A percentile compares a stretch with the other conserved stretches of the same genome.
Conservation (phyloP, 768 basidiomycete species). For the Tephrocybe sp. region DNA sequence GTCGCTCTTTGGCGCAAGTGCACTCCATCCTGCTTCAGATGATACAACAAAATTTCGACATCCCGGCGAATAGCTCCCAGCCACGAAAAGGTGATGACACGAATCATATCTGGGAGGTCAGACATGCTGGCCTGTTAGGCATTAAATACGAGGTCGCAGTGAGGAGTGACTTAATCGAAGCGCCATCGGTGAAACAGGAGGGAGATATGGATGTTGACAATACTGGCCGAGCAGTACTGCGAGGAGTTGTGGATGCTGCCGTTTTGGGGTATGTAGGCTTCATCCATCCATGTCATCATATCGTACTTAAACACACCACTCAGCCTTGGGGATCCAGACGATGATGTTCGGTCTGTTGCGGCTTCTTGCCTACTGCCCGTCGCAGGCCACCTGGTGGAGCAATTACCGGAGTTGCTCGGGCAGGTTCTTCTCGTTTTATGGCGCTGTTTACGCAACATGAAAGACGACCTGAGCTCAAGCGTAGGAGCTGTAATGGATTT, state of each 20-base stretch:
- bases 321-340: conserved; percentile 87
- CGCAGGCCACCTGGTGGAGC: conserved; percentile 75
- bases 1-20: conserved; percentile 74
- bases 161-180: conserved; percentile 75
- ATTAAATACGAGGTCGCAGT: conserved; percentile 99
- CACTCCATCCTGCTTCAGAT: conserved; percentile 86
- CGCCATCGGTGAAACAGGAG: conserved; percentile 28
- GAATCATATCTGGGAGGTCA: conserved; percentile 90
- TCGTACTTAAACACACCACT: conserved; percentile 6
- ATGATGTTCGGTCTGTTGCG: conserved; percentile 95
- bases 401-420: conserved; percentile 69
- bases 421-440: conserved; percentile 83
- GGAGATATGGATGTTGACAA: conserved; percentile 37
- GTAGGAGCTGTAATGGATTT: conserved; percentile 98
- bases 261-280: conserved; percentile 72
- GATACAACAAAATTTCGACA: conserved; percentile 84
- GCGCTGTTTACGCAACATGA: conserved; percentile 89
- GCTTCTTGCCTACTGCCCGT: conserved; percentile 91
- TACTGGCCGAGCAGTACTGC: conserved; percentile 58
- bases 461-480: conserved; percentile 95
- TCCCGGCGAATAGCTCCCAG: conserved; percentile 35
- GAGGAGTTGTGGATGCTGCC: conserved; percentile 86
- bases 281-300: not conserved
- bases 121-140: conserved; percentile 96
- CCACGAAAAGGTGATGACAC: conserved; percentile 35